Percentiles rank a stretch among this genome's conserved stretches.
phyloP scores from a whole-genome alignment of 345 rosid genomes.

The Hypericum perforatum region DNA sequence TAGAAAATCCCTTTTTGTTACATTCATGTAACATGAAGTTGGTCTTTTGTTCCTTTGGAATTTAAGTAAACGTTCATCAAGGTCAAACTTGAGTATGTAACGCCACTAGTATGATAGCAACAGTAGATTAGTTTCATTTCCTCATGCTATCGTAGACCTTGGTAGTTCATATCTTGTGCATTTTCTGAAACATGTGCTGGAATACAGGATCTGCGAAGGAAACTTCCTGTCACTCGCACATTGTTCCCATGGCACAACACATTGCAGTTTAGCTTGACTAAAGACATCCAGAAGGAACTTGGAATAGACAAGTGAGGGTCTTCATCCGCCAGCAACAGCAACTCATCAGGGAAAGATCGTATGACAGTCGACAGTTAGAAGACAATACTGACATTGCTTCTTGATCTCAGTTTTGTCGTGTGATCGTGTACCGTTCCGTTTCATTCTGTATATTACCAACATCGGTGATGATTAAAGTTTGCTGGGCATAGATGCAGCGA shows the following conservation, averaged over 20 bases:
- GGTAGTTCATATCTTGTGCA: too few species aligned
- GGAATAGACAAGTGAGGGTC: constrained; percentile 60
- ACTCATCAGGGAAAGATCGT: not conserved
- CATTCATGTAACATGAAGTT: too few species aligned
- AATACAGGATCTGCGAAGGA: constrained; percentile 85
- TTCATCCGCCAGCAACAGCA: not conserved
- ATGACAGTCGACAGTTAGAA: too few species aligned
- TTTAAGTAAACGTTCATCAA: too few species aligned
- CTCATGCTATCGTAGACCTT: not conserved
- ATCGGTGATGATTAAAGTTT: not conserved
- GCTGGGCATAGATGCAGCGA: not conserved
- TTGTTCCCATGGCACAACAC: constrained; percentile 93
- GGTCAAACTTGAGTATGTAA: too few species aligned
- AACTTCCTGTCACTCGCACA: constrained; percentile 93
- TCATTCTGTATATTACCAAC: constrained; percentile 8
- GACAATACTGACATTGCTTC: not conserved
- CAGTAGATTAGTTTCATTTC: too few species aligned
- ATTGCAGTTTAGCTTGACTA: constrained; percentile 80
- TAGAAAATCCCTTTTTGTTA: too few species aligned
- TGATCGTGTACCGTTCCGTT: not conserved
- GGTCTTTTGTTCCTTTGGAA: too few species aligned
- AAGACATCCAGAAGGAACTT: constrained; percentile 82
- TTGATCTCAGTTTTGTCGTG: constrained; percentile 15
- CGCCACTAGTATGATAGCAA: too few species aligned
- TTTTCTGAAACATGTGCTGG: not conserved